These are phyloP conservation scores for Misopates orontium DNA, from an alignment of 257 asterid species.

Conservation along the genomic window DNA sequence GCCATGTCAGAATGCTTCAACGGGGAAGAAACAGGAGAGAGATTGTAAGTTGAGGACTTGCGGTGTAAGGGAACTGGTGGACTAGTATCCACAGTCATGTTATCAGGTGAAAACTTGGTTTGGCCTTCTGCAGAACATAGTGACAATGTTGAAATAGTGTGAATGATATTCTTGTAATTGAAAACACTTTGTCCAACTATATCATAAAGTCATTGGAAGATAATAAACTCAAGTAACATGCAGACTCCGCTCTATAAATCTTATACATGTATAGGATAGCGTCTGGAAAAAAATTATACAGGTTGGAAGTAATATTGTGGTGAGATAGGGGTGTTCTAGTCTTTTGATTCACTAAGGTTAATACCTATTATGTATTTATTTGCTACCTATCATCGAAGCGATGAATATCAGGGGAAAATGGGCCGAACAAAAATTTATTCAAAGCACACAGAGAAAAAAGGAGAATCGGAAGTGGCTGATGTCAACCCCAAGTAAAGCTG, in stretches of 20 bases:
- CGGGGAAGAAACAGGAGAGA: constrained; percentile 18
- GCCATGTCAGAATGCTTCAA: constrained; percentile 17
- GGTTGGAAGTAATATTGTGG: too few relatives aligned
- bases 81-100: constrained; percentile 23
- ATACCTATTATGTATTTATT: too few relatives aligned
- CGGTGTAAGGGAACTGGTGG: constrained; percentile 24
- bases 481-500: not conserved
- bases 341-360: too few relatives aligned
- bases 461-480: not conserved
- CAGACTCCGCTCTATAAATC: not conserved
- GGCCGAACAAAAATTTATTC: not conserved
- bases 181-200: not conserved
- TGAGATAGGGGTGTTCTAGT: too few relatives aligned
- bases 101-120: constrained; percentile 33
- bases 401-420: not conserved
- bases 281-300: too few relatives aligned
- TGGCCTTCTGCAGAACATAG: too few relatives aligned
- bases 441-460: not conserved
- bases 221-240: constrained; percentile 3
- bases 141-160: too few relatives aligned
- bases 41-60: constrained; percentile 17
- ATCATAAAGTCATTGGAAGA: not conserved
- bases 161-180: too few relatives aligned
- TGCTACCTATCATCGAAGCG: too few relatives aligned
- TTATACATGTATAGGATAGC: not conserved